These are phyloP conservation scores for Boehmeria nivea DNA, from an alignment of 306 rosid species.

Conservation along the genomic window DNA sequence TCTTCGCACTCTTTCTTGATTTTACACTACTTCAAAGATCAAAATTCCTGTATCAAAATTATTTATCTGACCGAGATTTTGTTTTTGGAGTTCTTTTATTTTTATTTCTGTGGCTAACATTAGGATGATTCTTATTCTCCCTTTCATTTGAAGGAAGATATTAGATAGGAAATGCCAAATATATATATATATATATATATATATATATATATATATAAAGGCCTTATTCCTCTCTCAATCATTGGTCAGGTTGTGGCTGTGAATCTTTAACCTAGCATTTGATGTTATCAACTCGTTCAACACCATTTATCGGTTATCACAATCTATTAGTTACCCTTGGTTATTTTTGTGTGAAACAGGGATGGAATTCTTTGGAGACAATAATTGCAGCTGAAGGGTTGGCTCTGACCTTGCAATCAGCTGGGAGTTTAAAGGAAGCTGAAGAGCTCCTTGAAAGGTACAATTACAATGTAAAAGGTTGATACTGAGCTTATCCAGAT, in stretches of 20 bases:
- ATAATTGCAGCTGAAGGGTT: slow-evolving; percentile 66
- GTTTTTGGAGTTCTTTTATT: too few species aligned
- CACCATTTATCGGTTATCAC: neutral
- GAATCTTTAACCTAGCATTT: neutral
- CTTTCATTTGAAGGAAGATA: too few species aligned
- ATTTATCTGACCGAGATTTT: too few species aligned
- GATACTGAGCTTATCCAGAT: neutral
- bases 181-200: too few species aligned
- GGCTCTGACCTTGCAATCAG: slow-evolving; percentile 62
- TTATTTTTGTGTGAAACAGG: slow-evolving; percentile 39
- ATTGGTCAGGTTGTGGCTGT: neutral
- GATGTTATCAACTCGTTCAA: neutral
- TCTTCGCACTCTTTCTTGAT: slow-evolving; percentile 15
- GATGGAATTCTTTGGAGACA: slow-evolving; percentile 77
- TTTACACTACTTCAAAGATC: neutral
- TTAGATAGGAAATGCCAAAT: too few species aligned
- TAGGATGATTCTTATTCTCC: too few species aligned
- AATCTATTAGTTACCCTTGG: neutral
- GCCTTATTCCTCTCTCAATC: neutral
- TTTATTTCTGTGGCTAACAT: neutral
- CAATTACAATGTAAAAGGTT: neutral
- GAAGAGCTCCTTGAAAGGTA: slow-evolving; percentile 86
- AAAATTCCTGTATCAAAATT: too few species aligned
- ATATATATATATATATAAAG: too few species aligned
- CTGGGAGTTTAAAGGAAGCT: slow-evolving; percentile 50